Base-by-base conservation (phyloP, 371 early-diverging fungal genomes). In the Lichtheimia ornata region DNA sequence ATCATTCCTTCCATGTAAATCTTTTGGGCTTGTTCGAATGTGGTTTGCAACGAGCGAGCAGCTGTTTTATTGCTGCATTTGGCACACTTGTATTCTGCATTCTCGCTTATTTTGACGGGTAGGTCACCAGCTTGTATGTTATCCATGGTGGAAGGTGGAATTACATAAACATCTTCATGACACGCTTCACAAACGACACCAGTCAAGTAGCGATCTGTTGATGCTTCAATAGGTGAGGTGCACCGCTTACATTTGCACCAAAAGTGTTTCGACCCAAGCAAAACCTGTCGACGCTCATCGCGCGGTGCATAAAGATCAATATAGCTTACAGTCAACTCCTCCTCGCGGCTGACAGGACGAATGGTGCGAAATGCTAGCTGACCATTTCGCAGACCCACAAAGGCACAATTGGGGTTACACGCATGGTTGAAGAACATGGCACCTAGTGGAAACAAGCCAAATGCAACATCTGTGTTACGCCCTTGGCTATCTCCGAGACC, bases 231-330 rank as follows among this genome's bases (percentile, higher is more conserved):
- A 12, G 81, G 75, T 11, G 79, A 67, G 18, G 74, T 68, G 72
- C 91, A 91, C 14, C 91, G 73, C 50, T 74, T 74, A 69, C 91
- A 91, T 70, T 88, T 84, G 72, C 91, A 91, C 86, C 87, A 86
- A 62, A 89, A 86, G 59, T 87, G 89, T 40, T 85, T 85, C 17
- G 83, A 68, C 13, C 69, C 56, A 57, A 85, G 64, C 14, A 91
- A 71, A 28, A 85, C 84, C 60, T 82, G 84, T 25, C 88, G 84
- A 28, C 91, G 81, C 64, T 87, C 85, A 62, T 88, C 83, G 50
- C 91, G 84, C 20, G 86, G 76, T 55, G 86, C 86, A 67, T 79
- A 89, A 12, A 90, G 68, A 61, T 91, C 90, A 56, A 86, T 84
- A 49, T 84, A 87, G 40, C 83, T 83, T 30, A 90, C 82, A 3